Conservation (phyloP, 345 rosid species). For the Eucalyptus grandis region DNA sequence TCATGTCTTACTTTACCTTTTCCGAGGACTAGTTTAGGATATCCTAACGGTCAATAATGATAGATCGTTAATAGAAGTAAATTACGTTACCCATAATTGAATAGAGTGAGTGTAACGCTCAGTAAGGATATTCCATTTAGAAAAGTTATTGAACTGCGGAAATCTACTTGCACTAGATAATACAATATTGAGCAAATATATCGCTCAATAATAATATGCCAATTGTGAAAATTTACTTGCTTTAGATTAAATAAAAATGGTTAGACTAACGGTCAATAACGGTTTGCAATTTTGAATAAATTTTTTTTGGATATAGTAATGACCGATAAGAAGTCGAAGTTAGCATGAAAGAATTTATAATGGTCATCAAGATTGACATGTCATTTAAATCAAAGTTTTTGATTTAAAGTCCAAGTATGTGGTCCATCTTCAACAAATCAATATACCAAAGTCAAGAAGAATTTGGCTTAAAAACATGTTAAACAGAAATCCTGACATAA, state of each 20-base stretch:
- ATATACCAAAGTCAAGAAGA: background rate
- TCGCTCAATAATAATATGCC: background rate
- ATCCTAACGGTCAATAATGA: background rate
- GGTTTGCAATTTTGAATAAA: background rate
- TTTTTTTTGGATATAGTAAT: background rate
- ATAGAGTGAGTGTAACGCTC: background rate
- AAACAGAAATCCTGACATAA: background rate
- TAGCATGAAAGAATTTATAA: background rate
- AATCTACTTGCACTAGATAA: background rate
- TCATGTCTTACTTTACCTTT: background rate
- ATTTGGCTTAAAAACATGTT: background rate
- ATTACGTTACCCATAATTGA: background rate
- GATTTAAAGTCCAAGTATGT: background rate
- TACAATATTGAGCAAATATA: background rate
- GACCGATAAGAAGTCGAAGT: background rate
- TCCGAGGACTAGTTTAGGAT: background rate
- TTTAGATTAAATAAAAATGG: background rate
- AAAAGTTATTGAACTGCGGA: background rate
- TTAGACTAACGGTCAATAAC: background rate
- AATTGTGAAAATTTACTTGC: background rate
- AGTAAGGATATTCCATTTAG: background rate
- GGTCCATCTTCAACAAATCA: background rate
- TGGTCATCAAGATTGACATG: background rate
- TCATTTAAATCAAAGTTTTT: background rate
- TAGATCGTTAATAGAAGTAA: background rate